These are phyloP conservation scores for Paxillus rubicundulus DNA, from an alignment of 768 basidiomycete genomes.

Conservation along the genomic window DNA sequence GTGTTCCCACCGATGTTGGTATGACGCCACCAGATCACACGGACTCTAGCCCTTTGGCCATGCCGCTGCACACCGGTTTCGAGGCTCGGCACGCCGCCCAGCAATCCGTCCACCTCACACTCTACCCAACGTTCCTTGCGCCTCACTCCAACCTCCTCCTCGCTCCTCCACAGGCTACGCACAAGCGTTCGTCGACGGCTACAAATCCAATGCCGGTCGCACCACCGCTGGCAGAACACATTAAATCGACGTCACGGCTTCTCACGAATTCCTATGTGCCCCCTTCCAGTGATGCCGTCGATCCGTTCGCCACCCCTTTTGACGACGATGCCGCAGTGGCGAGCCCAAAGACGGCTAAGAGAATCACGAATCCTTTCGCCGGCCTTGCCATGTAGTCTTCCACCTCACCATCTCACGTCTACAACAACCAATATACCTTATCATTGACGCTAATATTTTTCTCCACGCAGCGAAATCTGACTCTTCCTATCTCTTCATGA, in stretches of 20 bases:
- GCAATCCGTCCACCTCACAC: constrained; percentile 15
- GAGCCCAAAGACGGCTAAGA: constrained; percentile 36
- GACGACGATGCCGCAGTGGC: constrained; percentile 60
- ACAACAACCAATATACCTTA: constrained; percentile 10
- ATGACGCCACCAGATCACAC: constrained; percentile 19
- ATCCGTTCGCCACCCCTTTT: constrained; percentile 78
- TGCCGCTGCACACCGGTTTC: constrained; percentile 46
- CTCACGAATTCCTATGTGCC: constrained; percentile 43
- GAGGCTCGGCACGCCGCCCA: constrained; percentile 16
- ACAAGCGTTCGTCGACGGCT: constrained; percentile 21
- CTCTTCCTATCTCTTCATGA: background rate
- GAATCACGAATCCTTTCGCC: constrained; percentile 54
- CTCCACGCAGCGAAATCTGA: constrained; percentile 4
- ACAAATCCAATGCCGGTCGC: constrained; percentile 10
- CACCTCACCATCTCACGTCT: background rate
- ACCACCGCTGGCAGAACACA: constrained; percentile 15
- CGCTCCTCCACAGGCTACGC: constrained; percentile 14
- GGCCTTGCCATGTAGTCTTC: constrained; percentile 31
- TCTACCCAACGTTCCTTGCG: constrained; percentile 16
- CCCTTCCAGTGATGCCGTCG: constrained; percentile 29
- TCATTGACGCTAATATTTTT: constrained; percentile 10
- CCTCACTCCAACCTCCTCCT: constrained; percentile 9
- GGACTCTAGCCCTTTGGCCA: constrained; percentile 30
- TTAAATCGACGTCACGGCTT: constrained; percentile 42
- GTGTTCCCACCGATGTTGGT: constrained; percentile 37